Conservation (phyloP, 75 land plant genomes). For the Chamaecyparis obtusa region DNA sequence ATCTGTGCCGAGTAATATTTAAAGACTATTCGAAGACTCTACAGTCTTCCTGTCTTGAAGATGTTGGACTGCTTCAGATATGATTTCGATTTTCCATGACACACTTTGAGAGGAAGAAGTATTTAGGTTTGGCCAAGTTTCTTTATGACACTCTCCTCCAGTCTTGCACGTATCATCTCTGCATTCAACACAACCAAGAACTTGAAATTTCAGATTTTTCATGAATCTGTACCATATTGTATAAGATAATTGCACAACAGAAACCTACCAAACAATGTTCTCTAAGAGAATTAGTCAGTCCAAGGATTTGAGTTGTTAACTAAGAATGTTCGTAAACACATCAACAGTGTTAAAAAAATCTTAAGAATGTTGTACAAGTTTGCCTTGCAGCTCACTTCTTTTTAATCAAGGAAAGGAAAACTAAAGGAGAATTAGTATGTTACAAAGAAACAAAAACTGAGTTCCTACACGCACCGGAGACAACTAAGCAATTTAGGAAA, state of each 20-base stretch:
- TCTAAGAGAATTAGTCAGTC: no score
- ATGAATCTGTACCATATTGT: background rate
- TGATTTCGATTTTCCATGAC: conserved; percentile 37
- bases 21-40: conserved; percentile 38
- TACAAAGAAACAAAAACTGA: background rate
- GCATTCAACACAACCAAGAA: no score
- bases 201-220: no score
- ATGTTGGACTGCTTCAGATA: conserved; percentile 23
- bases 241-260: background rate
- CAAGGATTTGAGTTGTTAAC: no score
- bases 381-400: background rate
- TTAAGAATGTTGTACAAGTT: background rate
- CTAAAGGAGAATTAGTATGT: background rate
- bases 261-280: background rate
- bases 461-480: background rate
- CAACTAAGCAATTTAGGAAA: background rate
- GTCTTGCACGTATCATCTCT: no score
- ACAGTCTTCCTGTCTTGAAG: conserved; percentile 28
- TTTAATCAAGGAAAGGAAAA: background rate
- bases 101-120: conserved; percentile 18
- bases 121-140: conserved; percentile 43
- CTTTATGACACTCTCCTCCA: conserved; percentile 40
- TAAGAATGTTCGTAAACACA: no score
- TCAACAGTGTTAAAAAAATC: background rate
- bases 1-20: conserved; percentile 62